Base-by-base conservation (phyloP, 2,329 filamentous ascomycete species). In the Epichloe glyceriae region DNA sequence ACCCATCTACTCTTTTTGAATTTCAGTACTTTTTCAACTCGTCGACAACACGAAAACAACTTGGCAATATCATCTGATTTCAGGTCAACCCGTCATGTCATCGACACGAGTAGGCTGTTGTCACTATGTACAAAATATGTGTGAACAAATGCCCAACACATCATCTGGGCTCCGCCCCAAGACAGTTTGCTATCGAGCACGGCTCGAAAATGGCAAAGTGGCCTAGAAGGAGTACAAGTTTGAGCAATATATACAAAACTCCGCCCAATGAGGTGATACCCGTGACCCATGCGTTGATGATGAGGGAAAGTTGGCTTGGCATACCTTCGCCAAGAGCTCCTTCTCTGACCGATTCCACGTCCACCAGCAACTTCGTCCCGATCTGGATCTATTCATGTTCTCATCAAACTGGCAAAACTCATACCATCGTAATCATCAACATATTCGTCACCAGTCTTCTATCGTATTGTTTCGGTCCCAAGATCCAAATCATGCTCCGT, bases 181-280 rank as follows among this genome's bases (percentile, higher is more conserved):
- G 1, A 22, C 20, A 44, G 10, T 5, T n/a, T 17, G 41, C 3
- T n/a, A 15, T 17, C 22, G 20, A n/a, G 26, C 11, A 44, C 3
- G 26, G 22, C 22, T 44, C 42, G 33, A 7, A 22, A 11, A 37
- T 35, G 26, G 14, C 38, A 48, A 20, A 20, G 17, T 41, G 39
- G 11, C 39, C 17, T 10, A 5, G 12, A 19, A 41, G 39, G 4
- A 19, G 4, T 5, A 11, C 39, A 41, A 11, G 14, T 43, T 3
- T 15, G 10, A 5, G 15, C 2, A 22, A 14, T 17, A 45, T 46
- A 43, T 52, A 45, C 41, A 49, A 52, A 55, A 55, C 54, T 54
- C 54, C 54, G 39, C 46, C 50, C 46, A 46, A 48, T 47, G 41
- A 49, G 30, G n/a, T 22, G 33, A 19, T 39, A 44, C 50, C 50